Conservation (phyloP, 2,329 filamentous ascomycete species). For the Neofusicoccum laricinum region DNA sequence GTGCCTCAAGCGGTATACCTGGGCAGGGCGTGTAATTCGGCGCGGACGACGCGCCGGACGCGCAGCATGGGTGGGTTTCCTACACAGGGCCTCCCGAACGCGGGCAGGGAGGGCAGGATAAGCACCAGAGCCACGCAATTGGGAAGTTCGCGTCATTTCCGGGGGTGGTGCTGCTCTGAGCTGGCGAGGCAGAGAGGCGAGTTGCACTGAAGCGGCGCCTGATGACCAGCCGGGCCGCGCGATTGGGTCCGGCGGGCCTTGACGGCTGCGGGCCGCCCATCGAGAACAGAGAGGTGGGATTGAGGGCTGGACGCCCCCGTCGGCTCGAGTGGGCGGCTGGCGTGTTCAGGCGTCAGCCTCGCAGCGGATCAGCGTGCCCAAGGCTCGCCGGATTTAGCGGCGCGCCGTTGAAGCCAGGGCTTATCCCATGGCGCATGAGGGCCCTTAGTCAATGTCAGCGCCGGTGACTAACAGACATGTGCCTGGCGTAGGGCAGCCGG, state of each 20-base stretch:
- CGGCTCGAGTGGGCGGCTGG: not conserved
- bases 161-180: constrained; percentile 5
- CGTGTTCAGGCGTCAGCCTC: constrained; percentile 12
- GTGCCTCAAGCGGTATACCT: not conserved
- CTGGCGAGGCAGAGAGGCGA: constrained; percentile 12
- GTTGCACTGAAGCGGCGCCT: constrained; percentile 1
- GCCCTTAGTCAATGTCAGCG: constrained; percentile 10
- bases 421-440: constrained; percentile 10
- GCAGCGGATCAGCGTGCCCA: constrained; percentile 13
- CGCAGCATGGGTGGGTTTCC: constrained; percentile 7
- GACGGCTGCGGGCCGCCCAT: constrained; percentile 18
- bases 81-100: not conserved
- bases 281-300: constrained; percentile 12
- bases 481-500: constrained; percentile 15
- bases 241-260: constrained; percentile 11
- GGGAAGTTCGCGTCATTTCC: constrained; percentile 13
- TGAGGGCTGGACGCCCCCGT: not conserved
- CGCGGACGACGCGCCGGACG: not conserved
- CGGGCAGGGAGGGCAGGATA: constrained; percentile 7
- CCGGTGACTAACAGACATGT: constrained; percentile 14
- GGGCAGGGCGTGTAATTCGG: not conserved
- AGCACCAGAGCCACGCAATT: constrained; percentile 16
- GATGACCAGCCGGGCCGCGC: not conserved
- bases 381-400: not conserved
- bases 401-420: not conserved